Evolutionary conservation across 2,329 filamentous ascomycete genomes (phyloP).

Genomic region (Rhexocercosporidium sp.): DNA sequence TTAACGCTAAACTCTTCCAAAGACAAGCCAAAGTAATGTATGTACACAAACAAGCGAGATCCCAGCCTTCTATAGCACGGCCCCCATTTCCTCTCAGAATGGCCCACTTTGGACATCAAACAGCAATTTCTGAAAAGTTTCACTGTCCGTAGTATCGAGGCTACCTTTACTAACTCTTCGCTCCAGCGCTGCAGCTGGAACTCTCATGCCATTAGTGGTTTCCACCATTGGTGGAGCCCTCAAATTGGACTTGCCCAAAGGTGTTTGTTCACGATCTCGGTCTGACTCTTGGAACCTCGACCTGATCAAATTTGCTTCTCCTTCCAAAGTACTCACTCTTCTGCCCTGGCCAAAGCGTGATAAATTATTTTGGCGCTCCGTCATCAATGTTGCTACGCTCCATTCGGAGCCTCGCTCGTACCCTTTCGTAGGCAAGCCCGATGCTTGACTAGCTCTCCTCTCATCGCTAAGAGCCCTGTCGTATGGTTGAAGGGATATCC

Average conservation of each 20-base stretch:
- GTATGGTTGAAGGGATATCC: neutral
- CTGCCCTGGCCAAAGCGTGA: neutral
- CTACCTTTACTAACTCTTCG: neutral
- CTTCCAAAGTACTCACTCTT: neutral
- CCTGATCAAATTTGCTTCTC: neutral
- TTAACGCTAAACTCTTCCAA: neutral
- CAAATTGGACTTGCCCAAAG: neutral
- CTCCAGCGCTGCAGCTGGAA: neutral
- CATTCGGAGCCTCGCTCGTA: neutral
- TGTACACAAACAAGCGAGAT: neutral
- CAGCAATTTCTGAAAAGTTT: conserved; percentile 7
- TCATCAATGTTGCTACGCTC: neutral
- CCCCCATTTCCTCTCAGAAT: neutral
- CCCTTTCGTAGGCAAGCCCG: neutral
- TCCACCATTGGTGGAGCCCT: conserved; percentile 1
- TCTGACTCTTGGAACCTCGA: neutral
- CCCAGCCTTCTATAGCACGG: neutral
- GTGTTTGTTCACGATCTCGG: neutral
- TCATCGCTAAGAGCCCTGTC: neutral
- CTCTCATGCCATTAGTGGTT: neutral
- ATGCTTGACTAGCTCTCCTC: neutral
- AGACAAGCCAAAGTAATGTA: neutral
- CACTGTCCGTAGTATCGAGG: neutral
- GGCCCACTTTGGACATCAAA: conserved; percentile 6
- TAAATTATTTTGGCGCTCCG: neutral